Evolutionary conservation across 768 basidiomycete genomes (phyloP).

Genomic region (Lepiota brunneoincarnata): DNA sequence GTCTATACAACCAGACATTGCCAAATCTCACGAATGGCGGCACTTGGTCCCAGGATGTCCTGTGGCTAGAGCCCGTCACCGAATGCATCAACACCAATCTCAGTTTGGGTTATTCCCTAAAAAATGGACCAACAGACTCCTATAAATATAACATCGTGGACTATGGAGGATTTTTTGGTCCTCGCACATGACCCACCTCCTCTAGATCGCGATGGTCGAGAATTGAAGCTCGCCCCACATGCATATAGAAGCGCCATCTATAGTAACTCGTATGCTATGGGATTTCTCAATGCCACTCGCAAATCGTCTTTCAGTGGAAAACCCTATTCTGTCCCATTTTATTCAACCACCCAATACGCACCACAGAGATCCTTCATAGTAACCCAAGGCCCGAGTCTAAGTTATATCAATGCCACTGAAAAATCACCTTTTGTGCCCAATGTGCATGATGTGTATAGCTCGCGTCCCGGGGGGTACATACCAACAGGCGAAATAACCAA

Average conservation of each 20-base stretch:
- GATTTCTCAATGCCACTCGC: constrained; percentile 15
- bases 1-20: neutral
- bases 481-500: too few relatives aligned
- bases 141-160: neutral
- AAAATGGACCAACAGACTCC: neutral
- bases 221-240: constrained; percentile 16
- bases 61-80: constrained; percentile 1
- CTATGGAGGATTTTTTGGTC: neutral
- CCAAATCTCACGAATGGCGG: neutral
- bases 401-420: too few relatives aligned
- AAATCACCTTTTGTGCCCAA: too few relatives aligned
- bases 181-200: constrained; percentile 11
- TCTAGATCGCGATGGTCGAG: constrained; percentile 15
- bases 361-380: too few relatives aligned
- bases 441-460: too few relatives aligned
- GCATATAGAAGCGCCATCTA: constrained; percentile 19
- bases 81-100: neutral
- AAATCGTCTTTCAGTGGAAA: constrained; percentile 15
- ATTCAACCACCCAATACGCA: too few relatives aligned
- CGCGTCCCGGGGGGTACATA: too few relatives aligned
- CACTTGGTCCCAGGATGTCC: neutral
- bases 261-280: constrained; percentile 16
- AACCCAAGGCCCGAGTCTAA: too few relatives aligned
- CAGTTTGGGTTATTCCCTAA: neutral
- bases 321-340: too few relatives aligned